phyloP scores from a whole-genome alignment of 2,329 filamentous ascomycete species.

The Fusarium tanahbumbuense region DNA sequence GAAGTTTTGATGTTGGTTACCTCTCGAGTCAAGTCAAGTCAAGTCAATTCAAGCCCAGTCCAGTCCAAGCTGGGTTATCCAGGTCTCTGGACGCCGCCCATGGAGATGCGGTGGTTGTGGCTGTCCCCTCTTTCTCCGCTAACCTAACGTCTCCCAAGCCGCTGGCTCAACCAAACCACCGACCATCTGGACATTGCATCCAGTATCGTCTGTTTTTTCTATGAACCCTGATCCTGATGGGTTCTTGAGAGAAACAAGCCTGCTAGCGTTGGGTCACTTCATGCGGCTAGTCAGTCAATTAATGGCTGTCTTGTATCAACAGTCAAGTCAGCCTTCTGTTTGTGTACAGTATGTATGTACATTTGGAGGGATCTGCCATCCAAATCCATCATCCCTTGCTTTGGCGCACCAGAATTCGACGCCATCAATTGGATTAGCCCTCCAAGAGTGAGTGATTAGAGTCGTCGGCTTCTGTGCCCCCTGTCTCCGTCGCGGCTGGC shows the following conservation, averaged over 20 bases:
- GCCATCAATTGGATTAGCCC: slow-evolving; percentile 32
- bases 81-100: neutral
- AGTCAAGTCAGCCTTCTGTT: neutral
- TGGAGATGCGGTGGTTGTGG: neutral
- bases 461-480: slow-evolving; percentile 39
- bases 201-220: slow-evolving; percentile 11
- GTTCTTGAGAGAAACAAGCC: slow-evolving; percentile 23
- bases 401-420: slow-evolving; percentile 33
- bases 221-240: slow-evolving; percentile 20
- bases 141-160: slow-evolving; percentile 22
- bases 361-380: slow-evolving; percentile 31
- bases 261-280: slow-evolving; percentile 29
- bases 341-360: neutral
- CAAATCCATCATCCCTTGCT: slow-evolving; percentile 32
- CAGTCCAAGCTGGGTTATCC: neutral
- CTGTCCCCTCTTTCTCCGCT: slow-evolving; percentile 15
- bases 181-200: slow-evolving; percentile 5
- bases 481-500: slow-evolving; percentile 34
- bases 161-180: slow-evolving; percentile 17
- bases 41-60: neutral
- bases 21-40: slow-evolving; percentile 1
- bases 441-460: slow-evolving; percentile 6
- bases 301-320: slow-evolving; percentile 7
- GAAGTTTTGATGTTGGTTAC: slow-evolving; percentile 3
- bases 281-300: slow-evolving; percentile 31